These are phyloP conservation scores for Neofusicoccum ribis DNA, from an alignment of 2,329 filamentous ascomycete genomes.

Conservation along the genomic window DNA sequence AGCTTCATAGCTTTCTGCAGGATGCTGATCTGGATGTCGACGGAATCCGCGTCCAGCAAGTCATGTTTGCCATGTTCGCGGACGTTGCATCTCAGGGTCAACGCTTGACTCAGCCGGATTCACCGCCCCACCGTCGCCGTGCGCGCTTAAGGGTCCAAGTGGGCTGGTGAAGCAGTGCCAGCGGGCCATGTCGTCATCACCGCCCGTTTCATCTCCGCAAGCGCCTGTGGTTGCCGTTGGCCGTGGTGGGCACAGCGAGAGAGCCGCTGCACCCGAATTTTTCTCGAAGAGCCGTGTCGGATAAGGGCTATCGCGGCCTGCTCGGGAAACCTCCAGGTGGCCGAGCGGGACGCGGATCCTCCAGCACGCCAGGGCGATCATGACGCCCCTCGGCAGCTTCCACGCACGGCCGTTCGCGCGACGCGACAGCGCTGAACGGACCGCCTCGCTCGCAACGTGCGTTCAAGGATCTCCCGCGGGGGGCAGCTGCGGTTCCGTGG, in stretches of 20 bases:
- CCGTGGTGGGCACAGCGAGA: background rate
- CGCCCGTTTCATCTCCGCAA: background rate
- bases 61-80: background rate
- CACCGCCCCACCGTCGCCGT: background rate
- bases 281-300: background rate
- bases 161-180: background rate
- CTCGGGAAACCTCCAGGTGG: background rate
- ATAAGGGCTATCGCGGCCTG: background rate
- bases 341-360: background rate
- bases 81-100: background rate
- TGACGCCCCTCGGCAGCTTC: background rate
- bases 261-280: background rate
- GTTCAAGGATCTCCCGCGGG: background rate
- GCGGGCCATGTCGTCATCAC: conserved; percentile 1
- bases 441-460: background rate
- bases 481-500: background rate
- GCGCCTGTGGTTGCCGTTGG: background rate
- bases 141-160: background rate
- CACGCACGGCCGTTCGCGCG: background rate
- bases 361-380: background rate
- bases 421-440: background rate
- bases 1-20: background rate
- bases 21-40: background rate
- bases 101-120: background rate
- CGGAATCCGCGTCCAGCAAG: background rate